phyloP scores from a whole-genome alignment of 2,329 filamentous ascomycete genomes.

The Fusarium subtropicale region DNA sequence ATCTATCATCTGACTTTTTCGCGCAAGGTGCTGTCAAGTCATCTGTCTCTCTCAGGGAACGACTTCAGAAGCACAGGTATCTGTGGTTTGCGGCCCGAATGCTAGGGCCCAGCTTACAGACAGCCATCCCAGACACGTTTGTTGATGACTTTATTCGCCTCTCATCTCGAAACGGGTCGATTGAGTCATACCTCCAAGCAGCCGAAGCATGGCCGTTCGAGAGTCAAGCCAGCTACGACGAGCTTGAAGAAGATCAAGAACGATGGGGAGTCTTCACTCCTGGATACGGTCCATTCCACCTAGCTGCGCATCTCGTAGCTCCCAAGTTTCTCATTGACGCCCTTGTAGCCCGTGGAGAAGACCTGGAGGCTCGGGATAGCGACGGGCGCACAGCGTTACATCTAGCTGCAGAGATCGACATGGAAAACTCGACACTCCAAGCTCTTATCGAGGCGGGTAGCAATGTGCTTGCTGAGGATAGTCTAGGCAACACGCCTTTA shows the following conservation, averaged over 20 bases:
- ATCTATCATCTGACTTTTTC: not conserved
- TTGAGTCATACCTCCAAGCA: conserved; percentile 15
- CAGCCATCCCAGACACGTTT: not conserved
- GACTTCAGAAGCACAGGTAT: not conserved
- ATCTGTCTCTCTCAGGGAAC: not conserved
- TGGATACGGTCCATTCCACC: conserved; percentile 5
- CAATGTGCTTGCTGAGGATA: conserved; percentile 1
- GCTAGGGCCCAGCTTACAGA: not conserved
- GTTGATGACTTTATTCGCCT: not conserved
- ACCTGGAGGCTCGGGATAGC: not conserved
- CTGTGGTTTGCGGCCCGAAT: conserved; percentile 9
- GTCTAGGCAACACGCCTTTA: not conserved
- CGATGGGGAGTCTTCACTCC: conserved; percentile 4
- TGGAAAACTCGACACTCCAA: not conserved
- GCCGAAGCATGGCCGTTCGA: conserved; percentile 6
- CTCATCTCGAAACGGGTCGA: not conserved
- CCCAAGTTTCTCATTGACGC: not conserved
- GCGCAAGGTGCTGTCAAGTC: not conserved
- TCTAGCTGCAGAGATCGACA: conserved; percentile 7
- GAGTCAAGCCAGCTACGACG: not conserved
- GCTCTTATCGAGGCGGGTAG: conserved; percentile 2
- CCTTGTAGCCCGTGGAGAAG: not conserved
- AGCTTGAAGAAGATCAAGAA: conserved; percentile 1
- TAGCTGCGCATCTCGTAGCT: conserved; percentile 7
- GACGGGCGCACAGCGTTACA: conserved; percentile 14